Evolutionary conservation across 371 early-diverging fungal genomes (phyloP), one percentile per base, ranked within the genome.

Genomic region (Mucor circinelloides): DNA sequence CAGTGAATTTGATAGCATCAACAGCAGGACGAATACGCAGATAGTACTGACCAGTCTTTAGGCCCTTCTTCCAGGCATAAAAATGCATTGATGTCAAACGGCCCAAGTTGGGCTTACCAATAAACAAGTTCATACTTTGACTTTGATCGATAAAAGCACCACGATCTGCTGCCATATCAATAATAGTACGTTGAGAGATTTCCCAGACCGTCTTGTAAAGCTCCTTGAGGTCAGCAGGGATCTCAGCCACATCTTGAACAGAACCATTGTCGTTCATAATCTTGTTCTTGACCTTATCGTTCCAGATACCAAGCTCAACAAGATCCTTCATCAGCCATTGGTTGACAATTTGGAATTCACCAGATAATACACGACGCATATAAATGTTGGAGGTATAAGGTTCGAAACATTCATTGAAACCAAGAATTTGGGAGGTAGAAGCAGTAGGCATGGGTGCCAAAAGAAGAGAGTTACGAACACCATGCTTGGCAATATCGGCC

Each of bases 31-130:
- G 89, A 9, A 98, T 95, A 59, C 99, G 93, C 52, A 99, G 83
- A 77, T 99, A 99, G 85, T 99, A 99, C 97, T 98, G 97, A 69
- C 99, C 99, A 9, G 99, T 99, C 91, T 99, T 99, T 54, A 99
- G 87, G 4, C 99, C 99, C 81, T 90, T 92, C 86, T 94, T 94
- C 97, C 98, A 99, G 10, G 97, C 99, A 80, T 99, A 98, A 78
- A 99, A 99, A 80, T 99, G 99, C 99, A 99, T 99, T 30, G 92
- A 91, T 0, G 99, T 98, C 64, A 99, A 85, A 72, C 95, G 92
- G 64, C 92, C 92, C 81, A 90, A 95, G 68, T 89, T 96, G 4
- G 99, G 94, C 46, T 94, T 92, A 54, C 94, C 94, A 64, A 98
- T 84, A 79, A 97, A 98, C 38, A 99, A 91, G 85, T 99, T 99